Evolutionary conservation across 352 stramenopile genomes (phyloP), one percentile per base, ranked within the genome.

Genomic region (Pilasporangium apinafurcum): DNA sequence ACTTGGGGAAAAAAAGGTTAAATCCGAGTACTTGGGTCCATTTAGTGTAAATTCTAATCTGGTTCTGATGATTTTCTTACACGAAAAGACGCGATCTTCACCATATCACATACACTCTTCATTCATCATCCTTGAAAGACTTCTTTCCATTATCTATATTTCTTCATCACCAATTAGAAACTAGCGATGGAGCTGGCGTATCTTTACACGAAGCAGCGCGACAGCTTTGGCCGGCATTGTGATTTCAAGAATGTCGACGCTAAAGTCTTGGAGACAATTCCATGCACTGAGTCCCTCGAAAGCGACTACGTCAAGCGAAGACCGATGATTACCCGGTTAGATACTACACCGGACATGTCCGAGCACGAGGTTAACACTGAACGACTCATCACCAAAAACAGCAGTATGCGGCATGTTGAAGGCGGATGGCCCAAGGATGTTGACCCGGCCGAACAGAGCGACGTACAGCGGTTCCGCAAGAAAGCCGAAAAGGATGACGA

Each of bases 351-450:
- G n/a, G 59, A 92, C 57, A 93, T 92, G 65, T 94, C 76, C 9
- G 88, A 96, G 66, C 85, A 96, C 38, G 86, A 96, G 44, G 85
- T 94, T 17, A 98, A 98, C 47, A 98, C 94, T 2, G 91, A 98
- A 56, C 68, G 88, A 22, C 58, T 98, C 9, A 75, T 98, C 22
- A 95, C 77, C 24, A 97, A 96, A 55, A 87, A 85, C 62, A 95
- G 83, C 48, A 93, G 80, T 55, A 98, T 98, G 87, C 83, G 86
- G 20, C 93, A 98, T 62, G 73, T 91, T 9, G 95, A 98, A 56
- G 95, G 95, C 43, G 95, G 94, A 3, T 98, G 95, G 95, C 95
- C 95, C 2, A 98, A 98, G 62, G 95, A 98, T 61, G 95, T 98
- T 1, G 95, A 98, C 54, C 81, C 85, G 24, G 93, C 87, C n/a